Base-by-base conservation (phyloP, 2,329 filamentous ascomycete genomes). In the Niveomyces coronatus region DNA sequence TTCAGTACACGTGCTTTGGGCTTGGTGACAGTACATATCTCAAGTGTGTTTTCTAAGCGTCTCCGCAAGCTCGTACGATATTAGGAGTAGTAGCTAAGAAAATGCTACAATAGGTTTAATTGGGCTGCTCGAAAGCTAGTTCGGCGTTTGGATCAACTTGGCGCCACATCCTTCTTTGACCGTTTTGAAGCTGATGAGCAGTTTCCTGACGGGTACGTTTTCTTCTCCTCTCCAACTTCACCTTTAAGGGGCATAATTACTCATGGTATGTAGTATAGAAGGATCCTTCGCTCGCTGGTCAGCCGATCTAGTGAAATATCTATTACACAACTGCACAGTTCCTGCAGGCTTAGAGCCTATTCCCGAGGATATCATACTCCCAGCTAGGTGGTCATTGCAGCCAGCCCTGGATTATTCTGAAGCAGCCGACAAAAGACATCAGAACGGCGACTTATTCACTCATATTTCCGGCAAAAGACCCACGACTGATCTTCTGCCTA, bases 11-110 rank as follows among this genome's bases (percentile, higher is more conserved):
- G 3, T 83, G 81, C 0, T 94, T 96, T 65, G 91, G 91, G 1
- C 70, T 96, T 1, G 91, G 91, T 1, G 91, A 98, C 59, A 94
- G 84, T 53, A 94, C 88, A 1, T 98, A 98, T 67, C 72, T 82
- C 40, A 89, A 93, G 80, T 91, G 66, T 47, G 72, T 55, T 34
- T 4, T 17, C 2, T n/a, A 7, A n/a, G n/a, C 23, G 15, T 6
- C 29, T 31, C 10, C 22, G 13, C 14, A 27, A 13, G 20, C 14
- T 4, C 4, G 8, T 31, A 7, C 30, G 11, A 11, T 23, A 10
- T 14, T 14, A 13, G 19, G 3, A 7, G 2, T 11, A 13, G 10
- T 20, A 13, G 9, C 5, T 1, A 31, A 18, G 10, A n/a, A n/a
- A n/a, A n/a, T n/a, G n/a, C n/a, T n/a, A n/a, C 16, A 8, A 18